Conservation (phyloP, 73 alveolate species). For the Stentor coeruleus region DNA sequence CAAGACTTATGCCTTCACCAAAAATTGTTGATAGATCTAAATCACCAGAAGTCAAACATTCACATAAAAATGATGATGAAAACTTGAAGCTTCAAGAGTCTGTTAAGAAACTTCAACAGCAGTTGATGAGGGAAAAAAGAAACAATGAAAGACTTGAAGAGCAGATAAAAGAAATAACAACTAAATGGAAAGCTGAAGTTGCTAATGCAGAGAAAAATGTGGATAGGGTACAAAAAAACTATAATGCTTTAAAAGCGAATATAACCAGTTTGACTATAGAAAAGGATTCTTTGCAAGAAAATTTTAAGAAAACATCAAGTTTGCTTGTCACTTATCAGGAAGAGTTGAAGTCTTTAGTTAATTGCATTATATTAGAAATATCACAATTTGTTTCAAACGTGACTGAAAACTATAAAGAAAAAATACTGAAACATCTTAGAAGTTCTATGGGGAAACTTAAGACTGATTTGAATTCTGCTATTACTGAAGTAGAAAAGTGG, state of each 20-base stretch:
- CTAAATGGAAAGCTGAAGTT: not conserved
- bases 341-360: not conserved
- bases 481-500: not conserved
- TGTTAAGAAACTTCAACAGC: not conserved
- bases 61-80: not conserved
- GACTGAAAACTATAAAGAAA: not conserved
- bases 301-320: not conserved
- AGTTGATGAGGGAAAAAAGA: constrained; percentile 10
- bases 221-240: not conserved
- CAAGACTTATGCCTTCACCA: not conserved
- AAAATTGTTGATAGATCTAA: constrained; percentile 10
- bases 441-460: not conserved
- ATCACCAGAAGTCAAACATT: not conserved
- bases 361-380: not conserved
- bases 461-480: not conserved
- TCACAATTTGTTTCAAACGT: not conserved
- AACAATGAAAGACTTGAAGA: constrained; percentile 1
- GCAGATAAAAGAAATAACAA: not conserved
- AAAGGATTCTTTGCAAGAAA: not conserved
- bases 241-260: not conserved
- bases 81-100: not conserved
- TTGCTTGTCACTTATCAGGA: not conserved
- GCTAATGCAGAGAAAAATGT: not conserved
- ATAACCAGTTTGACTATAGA: not conserved
- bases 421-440: not conserved